These are phyloP conservation scores for Neofusicoccum sp. DNA, from an alignment of 2,329 filamentous ascomycete genomes.

Conservation along the genomic window DNA sequence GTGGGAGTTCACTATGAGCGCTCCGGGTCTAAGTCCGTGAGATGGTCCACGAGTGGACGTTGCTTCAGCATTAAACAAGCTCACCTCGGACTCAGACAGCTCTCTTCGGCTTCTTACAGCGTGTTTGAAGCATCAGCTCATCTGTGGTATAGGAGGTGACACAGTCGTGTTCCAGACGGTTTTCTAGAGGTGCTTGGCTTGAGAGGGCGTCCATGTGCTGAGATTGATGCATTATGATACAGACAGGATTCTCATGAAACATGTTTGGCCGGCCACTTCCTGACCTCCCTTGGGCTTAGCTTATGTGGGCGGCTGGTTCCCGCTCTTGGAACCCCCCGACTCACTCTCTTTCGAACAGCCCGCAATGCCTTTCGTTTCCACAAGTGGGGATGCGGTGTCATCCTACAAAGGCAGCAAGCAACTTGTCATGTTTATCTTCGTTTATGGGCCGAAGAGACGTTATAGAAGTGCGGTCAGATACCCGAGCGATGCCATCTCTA, in stretches of 20 bases:
- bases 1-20: conserved; percentile 1
- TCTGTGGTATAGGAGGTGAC: not conserved
- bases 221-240: not conserved
- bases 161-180: not conserved
- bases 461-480: no score
- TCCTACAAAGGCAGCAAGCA: no score
- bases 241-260: no score
- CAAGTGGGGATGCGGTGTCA: no score
- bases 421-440: no score
- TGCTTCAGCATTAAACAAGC: not conserved
- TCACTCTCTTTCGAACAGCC: no score
- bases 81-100: no score
- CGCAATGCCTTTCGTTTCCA: no score
- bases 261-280: not conserved
- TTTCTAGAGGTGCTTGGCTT: no score
- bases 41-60: not conserved
- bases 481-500: no score
- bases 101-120: not conserved
- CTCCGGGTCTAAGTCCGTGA: conserved; percentile 2
- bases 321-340: not conserved
- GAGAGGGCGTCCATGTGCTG: no score
- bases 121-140: not conserved
- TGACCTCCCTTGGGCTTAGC: not conserved
- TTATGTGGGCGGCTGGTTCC: not conserved
- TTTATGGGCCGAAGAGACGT: no score